These are phyloP conservation scores for Boletus pseudo-olivaceus DNA, from an alignment of 768 basidiomycete genomes.

Conservation along the genomic window DNA sequence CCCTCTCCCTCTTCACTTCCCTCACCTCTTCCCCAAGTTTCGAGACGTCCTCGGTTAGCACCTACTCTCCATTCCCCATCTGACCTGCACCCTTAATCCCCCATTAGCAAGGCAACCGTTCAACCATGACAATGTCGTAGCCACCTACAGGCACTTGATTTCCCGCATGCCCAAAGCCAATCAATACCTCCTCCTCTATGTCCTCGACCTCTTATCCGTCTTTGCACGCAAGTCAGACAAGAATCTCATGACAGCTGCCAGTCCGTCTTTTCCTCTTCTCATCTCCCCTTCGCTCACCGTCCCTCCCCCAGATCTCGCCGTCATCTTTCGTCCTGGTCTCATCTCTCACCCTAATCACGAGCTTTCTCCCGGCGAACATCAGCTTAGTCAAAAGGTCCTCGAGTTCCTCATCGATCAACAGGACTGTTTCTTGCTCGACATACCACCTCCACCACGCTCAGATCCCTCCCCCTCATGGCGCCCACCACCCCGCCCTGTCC, in stretches of 20 bases:
- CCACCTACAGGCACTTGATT: conserved; percentile 82
- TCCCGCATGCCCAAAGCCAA: conserved; percentile 81
- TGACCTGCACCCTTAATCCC: conserved; percentile 13
- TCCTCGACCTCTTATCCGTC: conserved; percentile 92
- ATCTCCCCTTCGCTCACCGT: neutral
- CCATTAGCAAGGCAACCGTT: conserved; percentile 59
- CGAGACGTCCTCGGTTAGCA: conserved; percentile 70
- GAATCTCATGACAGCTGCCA: conserved; percentile 94
- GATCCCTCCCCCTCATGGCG: conserved; percentile 31
- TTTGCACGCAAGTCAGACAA: conserved; percentile 88
- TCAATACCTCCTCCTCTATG: conserved; percentile 95
- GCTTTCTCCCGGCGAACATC: conserved; percentile 81
- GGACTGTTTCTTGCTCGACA: conserved; percentile 91
- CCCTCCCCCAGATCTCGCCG: conserved; percentile 72
- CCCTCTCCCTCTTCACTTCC: conserved; percentile 1
- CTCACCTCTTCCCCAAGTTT: conserved; percentile 47
- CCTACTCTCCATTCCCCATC: neutral
- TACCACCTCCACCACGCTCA: conserved; percentile 60
- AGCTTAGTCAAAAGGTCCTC: conserved; percentile 82
- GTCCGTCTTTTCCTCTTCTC: conserved; percentile 44
- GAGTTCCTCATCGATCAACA: conserved; percentile 97
- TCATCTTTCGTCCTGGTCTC: conserved; percentile 95
- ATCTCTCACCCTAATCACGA: conserved; percentile 88
- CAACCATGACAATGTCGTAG: conserved; percentile 69
- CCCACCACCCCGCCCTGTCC: conserved; percentile 12